Base-by-base conservation (phyloP, 2,329 filamentous ascomycete species). In the Microsporum audouinii region DNA sequence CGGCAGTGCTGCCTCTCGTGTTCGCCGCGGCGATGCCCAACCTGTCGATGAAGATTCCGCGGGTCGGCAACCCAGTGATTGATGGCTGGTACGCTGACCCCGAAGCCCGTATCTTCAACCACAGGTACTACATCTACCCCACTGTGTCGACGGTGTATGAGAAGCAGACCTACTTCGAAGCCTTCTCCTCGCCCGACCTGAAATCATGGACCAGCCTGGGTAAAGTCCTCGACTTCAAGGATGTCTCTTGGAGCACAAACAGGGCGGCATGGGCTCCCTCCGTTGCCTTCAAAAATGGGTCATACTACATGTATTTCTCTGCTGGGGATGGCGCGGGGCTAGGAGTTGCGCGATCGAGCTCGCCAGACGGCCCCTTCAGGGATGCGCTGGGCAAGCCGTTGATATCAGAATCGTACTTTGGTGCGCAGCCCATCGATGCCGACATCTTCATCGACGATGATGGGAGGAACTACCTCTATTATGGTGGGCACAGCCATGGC, bases 81-180 rank as follows among this genome's bases (percentile, higher is more conserved):
- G 70, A 75, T 0, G 77, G 78, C 58, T 79, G 77, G 77, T 81
- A 81, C 65, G 79, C 78, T 5, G 79, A 81, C 61, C 79, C 79
- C 0, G 79, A 80, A 67, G 76, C 71, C 31, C 77, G 74, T 58
- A 75, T 77, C 67, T 81, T 79, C 69, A 67, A 76, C 14, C 69
- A 68, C 33, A 65, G 73, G 43, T 80, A 78, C 68, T 81, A 77
- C 77, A 74, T 80, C 29, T 81, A 75, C 65, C 77, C 79, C 4
- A 80, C 78, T 1, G 71, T 73, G 3, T 80, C 78, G 1, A 70
- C 70, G 27, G 65, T 67, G 14, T 80, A 80, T 64, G 74, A 77
- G 12, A 57, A 76, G 38, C 79, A 81, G 68, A 80, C 76, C 0
- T 79, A 77, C 65, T 73, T 80, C 51, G 78, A 80, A 63, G 78